phyloP scores from a whole-genome alignment of 148 eudicot species.

The Amaranthus hypochondriacus region DNA sequence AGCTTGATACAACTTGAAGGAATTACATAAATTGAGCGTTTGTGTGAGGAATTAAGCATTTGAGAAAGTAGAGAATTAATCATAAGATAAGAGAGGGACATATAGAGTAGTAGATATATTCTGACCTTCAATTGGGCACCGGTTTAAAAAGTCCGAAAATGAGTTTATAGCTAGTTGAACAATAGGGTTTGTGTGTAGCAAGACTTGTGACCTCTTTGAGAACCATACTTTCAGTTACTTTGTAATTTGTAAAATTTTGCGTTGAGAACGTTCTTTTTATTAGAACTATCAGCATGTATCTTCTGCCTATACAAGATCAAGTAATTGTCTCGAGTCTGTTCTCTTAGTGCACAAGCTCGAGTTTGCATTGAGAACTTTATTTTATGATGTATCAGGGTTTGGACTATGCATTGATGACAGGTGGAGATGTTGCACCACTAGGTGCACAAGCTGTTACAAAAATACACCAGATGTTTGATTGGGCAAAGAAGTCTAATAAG shows the following conservation, averaged over 20 bases:
- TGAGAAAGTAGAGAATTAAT: too few species aligned
- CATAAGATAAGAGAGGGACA: too few species aligned
- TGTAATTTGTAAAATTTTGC: too few species aligned
- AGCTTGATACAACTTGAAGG: too few species aligned
- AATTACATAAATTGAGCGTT: too few species aligned
- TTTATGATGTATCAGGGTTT: conserved; percentile 56
- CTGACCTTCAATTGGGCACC: neutral
- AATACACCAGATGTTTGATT: conserved; percentile 94
- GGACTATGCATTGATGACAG: conserved; percentile 98
- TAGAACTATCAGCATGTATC: too few species aligned
- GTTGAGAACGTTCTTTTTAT: too few species aligned
- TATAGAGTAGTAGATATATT: neutral
- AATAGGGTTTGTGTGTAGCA: neutral
- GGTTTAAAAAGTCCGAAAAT: neutral
- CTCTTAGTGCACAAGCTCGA: neutral
- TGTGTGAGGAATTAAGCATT: too few species aligned
- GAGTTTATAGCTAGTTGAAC: too few species aligned
- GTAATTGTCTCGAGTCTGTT: too few species aligned
- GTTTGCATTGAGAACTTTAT: neutral
- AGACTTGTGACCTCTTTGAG: neutral
- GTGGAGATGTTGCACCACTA: conserved; percentile 97
- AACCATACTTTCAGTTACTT: neutral
- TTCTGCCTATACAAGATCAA: too few species aligned
- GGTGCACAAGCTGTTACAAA: conserved; percentile 99
- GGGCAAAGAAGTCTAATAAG: conserved; percentile 90